These are phyloP conservation scores for Scedosporium apiospermum DNA, from an alignment of 2,329 filamentous ascomycete species.

Conservation along the genomic window DNA sequence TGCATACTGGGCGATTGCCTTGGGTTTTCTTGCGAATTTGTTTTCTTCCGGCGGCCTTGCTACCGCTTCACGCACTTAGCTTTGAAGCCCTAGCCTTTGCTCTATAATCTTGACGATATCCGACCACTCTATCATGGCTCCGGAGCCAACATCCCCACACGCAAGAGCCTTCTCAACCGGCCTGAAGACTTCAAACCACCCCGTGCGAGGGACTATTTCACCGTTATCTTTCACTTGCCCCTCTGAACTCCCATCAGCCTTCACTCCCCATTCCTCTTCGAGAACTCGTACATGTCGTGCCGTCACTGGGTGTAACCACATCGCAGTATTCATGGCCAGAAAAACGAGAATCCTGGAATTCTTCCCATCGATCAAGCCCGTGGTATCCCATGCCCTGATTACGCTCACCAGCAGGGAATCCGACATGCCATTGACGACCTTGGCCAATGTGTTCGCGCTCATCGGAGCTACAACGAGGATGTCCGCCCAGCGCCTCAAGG, in stretches of 20 bases:
- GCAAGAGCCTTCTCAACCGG: conserved; percentile 71
- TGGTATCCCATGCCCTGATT: conserved; percentile 79
- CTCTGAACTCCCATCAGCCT: conserved; percentile 15
- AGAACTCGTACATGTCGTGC: conserved; percentile 59
- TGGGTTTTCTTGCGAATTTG: too few relatives aligned
- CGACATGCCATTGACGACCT: conserved; percentile 67
- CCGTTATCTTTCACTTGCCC: conserved; percentile 16
- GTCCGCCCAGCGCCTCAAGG: conserved; percentile 70
- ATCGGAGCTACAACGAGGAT: conserved; percentile 72
- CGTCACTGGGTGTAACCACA: conserved; percentile 84
- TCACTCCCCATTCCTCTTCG: conserved; percentile 62
- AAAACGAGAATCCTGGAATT: conserved; percentile 66
- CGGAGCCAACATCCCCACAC: conserved; percentile 74
- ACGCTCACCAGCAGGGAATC: conserved; percentile 69
- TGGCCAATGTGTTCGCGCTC: conserved; percentile 77
- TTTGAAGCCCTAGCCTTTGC: conserved; percentile 20
- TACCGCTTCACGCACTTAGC: not conserved
- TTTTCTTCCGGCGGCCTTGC: too few relatives aligned
- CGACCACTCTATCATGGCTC: conserved; percentile 76
- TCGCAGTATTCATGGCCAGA: conserved; percentile 79
- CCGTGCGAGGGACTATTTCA: conserved; percentile 16
- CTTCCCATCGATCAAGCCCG: conserved; percentile 45
- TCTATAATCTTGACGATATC: conserved; percentile 62
- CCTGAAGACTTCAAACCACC: conserved; percentile 61
- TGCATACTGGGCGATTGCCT: too few relatives aligned